phyloP scores from a whole-genome alignment of 2,329 filamentous ascomycete species.

The Tympanopsis confertula region DNA sequence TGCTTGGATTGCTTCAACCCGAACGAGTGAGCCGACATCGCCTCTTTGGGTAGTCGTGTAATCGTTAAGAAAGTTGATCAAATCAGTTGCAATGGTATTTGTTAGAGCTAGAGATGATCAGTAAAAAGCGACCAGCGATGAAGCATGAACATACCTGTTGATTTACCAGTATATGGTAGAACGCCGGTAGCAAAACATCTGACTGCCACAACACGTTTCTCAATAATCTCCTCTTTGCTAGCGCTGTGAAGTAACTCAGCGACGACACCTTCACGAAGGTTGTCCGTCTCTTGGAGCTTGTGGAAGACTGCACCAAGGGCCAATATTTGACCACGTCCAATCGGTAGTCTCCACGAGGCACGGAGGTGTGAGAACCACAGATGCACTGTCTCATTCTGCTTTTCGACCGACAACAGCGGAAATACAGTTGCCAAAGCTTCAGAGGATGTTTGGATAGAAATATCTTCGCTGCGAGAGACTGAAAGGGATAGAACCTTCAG shows the following conservation, averaged over 20 bases:
- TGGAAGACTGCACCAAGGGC: conserved; percentile 25
- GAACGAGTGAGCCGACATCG: conserved; percentile 78
- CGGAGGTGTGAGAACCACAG: conserved; percentile 24
- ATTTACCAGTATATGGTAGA: conserved; percentile 21
- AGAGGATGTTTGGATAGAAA: conserved; percentile 24
- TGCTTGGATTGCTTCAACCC: conserved; percentile 69
- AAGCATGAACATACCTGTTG: conserved; percentile 13
- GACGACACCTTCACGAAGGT: conserved; percentile 10
- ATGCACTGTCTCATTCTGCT: conserved; percentile 19
- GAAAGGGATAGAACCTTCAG: conserved; percentile 22
- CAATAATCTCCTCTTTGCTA: conserved; percentile 21
- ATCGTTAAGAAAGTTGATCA: conserved; percentile 61
- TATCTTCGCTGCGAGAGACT: conserved; percentile 23
- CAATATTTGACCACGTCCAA: conserved; percentile 27
- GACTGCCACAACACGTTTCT: conserved; percentile 25
- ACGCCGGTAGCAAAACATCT: conserved; percentile 21
- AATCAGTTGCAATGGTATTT: conserved; percentile 27
- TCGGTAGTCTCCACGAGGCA: conserved; percentile 19
- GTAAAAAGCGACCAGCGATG: conserved; percentile 39
- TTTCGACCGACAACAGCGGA: conserved; percentile 15
- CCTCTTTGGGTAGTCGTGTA: conserved; percentile 84
- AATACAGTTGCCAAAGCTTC: conserved; percentile 24
- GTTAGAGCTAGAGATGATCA: conserved; percentile 28
- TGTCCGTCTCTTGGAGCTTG: conserved; percentile 1
- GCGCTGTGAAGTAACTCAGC: conserved; percentile 19